Evolutionary conservation across 2,329 filamentous ascomycete genomes (phyloP).

Genomic region (Cladosporium oxysporum): DNA sequence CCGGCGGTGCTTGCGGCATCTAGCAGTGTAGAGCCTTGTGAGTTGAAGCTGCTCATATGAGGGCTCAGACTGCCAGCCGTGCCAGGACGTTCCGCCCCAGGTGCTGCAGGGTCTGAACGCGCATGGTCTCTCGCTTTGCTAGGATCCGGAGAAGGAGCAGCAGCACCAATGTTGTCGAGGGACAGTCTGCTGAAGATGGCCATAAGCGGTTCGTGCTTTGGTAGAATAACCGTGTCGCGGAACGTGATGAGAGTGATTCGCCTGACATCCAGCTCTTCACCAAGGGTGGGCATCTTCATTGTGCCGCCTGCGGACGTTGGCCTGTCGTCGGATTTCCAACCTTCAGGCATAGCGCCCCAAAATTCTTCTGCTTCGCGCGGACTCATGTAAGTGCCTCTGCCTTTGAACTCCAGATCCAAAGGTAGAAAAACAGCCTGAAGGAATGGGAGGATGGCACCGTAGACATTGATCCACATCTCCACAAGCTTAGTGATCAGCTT

Average conservation of each 20-base stretch:
- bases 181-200: constrained; percentile 86
- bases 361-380: constrained; percentile 81
- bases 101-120: constrained; percentile 35
- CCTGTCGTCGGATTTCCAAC: constrained; percentile 43
- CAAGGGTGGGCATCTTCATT: constrained; percentile 45
- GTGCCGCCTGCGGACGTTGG: constrained; percentile 44
- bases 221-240: constrained; percentile 83
- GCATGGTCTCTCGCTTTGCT: constrained; percentile 32
- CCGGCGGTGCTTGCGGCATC: constrained; percentile 56
- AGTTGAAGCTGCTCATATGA: constrained; percentile 75
- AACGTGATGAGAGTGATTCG: constrained; percentile 84
- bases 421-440: constrained; percentile 94
- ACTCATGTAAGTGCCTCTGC: constrained; percentile 76
- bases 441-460: constrained; percentile 86
- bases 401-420: constrained; percentile 89
- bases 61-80: constrained; percentile 77
- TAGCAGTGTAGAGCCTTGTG: constrained; percentile 76
- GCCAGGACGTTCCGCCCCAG: constrained; percentile 45
- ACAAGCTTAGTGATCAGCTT: constrained; percentile 86
- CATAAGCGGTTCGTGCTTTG: constrained; percentile 85
- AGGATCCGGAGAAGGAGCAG: constrained; percentile 40
- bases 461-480: constrained; percentile 91
- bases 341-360: constrained; percentile 70
- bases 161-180: constrained; percentile 67
- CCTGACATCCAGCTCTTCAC: constrained; percentile 77